phyloP scores from a whole-genome alignment of 2,329 filamentous ascomycete species.

The Juglanconis oblonga region DNA sequence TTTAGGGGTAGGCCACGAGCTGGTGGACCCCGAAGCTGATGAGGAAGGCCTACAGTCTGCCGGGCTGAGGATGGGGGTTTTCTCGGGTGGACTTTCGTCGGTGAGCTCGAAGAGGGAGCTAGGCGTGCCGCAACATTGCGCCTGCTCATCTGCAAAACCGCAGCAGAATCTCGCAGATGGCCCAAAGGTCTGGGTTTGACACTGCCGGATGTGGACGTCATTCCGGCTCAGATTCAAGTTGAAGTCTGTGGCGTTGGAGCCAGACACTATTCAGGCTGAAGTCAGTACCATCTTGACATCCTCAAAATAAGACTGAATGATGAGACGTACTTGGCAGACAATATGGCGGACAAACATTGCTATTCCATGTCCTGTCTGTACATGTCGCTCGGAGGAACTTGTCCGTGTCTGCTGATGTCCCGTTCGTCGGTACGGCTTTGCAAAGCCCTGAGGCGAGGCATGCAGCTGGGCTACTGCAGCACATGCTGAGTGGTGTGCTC shows the following conservation, averaged over 20 bases:
- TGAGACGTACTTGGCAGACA: neutral
- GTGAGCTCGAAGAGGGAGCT: neutral
- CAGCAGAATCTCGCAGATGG: conserved; percentile 4
- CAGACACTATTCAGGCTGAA: neutral
- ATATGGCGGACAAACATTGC: conserved; percentile 2
- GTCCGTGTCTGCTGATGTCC: neutral
- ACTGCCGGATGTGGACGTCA: conserved; percentile 5
- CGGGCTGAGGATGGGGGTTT: neutral
- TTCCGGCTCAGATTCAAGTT: neutral
- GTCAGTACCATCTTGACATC: neutral
- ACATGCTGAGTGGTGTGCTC: conserved; percentile 1
- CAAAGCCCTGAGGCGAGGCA: conserved; percentile 13
- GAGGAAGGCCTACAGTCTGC: neutral
- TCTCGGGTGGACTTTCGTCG: neutral
- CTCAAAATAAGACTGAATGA: neutral
- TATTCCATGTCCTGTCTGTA: conserved; percentile 4
- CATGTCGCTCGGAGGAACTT: conserved; percentile 9
- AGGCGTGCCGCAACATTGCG: conserved; percentile 2
- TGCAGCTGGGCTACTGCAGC: conserved; percentile 3
- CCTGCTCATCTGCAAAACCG: neutral
- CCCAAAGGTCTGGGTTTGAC: neutral
- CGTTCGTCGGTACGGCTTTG: neutral
- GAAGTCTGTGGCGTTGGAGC: neutral
- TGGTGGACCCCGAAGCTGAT: neutral
- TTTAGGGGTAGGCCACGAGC: neutral